Percentiles rank a stretch among this genome's conserved stretches.
Conservation (phyloP, 805 yeast genomes). For the Candida caryicola region DNA sequence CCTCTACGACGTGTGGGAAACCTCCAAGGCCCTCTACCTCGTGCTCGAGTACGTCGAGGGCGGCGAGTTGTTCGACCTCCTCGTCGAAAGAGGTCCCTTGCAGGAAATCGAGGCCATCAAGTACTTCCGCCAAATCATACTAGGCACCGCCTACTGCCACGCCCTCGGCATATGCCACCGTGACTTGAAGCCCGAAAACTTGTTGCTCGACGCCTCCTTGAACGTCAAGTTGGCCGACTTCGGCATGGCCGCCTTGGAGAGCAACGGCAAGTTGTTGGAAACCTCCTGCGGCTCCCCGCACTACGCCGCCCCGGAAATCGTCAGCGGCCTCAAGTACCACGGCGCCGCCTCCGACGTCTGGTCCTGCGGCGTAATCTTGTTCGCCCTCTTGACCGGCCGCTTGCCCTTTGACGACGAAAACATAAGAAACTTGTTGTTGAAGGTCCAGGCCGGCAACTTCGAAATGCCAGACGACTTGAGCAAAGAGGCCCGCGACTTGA, state of each 20-base stretch:
- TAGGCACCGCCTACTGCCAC: constrained; percentile 80
- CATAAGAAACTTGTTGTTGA: constrained; percentile 63
- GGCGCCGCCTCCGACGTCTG: constrained; percentile 86
- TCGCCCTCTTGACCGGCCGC: constrained; percentile 77
- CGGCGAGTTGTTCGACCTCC: constrained; percentile 77
- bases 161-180: constrained; percentile 78
- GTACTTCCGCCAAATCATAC: constrained; percentile 72
- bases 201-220: constrained; percentile 61
- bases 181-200: constrained; percentile 79
- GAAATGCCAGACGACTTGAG: constrained; percentile 68
- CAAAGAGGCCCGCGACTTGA: constrained; percentile 63
- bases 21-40: constrained; percentile 78
- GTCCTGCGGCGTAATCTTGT: constrained; percentile 84
- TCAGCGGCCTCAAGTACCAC: constrained; percentile 71
- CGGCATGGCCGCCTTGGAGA: constrained; percentile 86
- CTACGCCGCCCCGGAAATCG: constrained; percentile 86
- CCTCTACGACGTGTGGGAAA: constrained; percentile 97
- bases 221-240: constrained; percentile 81
- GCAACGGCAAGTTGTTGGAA: constrained; percentile 65
- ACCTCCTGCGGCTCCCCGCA: constrained; percentile 89
- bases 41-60: constrained; percentile 84
- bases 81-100: constrained; percentile 68
- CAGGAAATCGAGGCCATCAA: constrained; percentile 72
- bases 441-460: constrained; percentile 73
- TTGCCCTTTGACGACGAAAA: constrained; percentile 83